Evolutionary conservation across 257 asterid species (phyloP).

Genomic region (Nicotiana noctiflora): DNA sequence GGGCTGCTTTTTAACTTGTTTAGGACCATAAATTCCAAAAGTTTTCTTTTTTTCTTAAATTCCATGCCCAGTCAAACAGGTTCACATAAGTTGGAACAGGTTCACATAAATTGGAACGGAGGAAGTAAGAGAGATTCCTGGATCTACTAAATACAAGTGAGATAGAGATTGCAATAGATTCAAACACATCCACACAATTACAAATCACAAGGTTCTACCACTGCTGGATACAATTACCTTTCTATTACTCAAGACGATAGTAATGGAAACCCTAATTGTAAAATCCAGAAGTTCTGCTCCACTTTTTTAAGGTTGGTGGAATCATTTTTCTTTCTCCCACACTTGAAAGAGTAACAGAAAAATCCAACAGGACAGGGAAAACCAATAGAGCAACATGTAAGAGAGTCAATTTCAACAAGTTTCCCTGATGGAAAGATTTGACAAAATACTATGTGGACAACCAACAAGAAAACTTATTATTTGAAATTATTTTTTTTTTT

Average conservation of each 20-base stretch:
- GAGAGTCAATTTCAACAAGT: background rate
- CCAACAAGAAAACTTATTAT: background rate
- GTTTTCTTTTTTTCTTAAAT: too few relatives aligned
- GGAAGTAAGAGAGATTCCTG: background rate
- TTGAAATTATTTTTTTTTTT: background rate
- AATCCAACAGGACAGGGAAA: background rate
- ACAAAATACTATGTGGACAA: background rate
- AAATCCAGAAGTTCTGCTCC: background rate
- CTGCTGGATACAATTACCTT: background rate
- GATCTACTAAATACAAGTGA: background rate
- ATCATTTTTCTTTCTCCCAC: background rate
- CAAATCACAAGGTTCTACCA: background rate
- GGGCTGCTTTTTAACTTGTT: too few relatives aligned
- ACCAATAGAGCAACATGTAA: background rate
- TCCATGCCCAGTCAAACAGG: too few relatives aligned
- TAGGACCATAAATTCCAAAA: too few relatives aligned
- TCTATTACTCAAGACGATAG: background rate
- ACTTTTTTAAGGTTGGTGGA: background rate
- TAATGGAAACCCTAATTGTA: background rate
- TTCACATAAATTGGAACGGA: too few relatives aligned
- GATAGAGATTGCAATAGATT: background rate
- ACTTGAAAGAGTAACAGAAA: background rate
- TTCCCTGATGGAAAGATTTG: background rate
- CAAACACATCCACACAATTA: background rate
- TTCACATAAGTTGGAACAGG: too few relatives aligned